phyloP scores from a whole-genome alignment of 345 rosid genomes.

The Linum trigynum region DNA sequence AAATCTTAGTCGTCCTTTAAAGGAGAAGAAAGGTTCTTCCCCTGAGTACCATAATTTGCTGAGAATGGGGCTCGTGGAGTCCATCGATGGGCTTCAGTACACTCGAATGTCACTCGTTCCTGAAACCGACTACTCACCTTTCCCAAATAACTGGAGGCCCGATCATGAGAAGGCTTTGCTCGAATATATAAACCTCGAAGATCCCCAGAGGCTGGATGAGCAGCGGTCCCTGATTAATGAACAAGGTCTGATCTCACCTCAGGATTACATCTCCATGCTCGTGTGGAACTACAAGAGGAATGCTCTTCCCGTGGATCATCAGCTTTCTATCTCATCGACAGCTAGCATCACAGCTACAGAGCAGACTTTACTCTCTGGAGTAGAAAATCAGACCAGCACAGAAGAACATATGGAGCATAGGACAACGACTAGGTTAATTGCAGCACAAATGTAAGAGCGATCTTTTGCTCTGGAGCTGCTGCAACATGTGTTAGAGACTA shows the following conservation, averaged over 20 bases:
- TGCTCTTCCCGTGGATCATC: constrained; percentile 47
- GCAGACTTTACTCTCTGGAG: background rate
- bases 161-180: constrained; percentile 75
- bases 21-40: constrained; percentile 86
- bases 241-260: constrained; percentile 84
- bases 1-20: constrained; percentile 68
- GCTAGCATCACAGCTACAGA: constrained; percentile 20
- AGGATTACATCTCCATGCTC: constrained; percentile 81
- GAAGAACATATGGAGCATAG: no score
- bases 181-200: constrained; percentile 70
- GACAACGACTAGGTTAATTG: no score
- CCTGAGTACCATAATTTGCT: constrained; percentile 75
- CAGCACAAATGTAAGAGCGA: no score
- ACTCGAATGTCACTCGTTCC: constrained; percentile 96
- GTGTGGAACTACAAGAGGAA: constrained; percentile 98
- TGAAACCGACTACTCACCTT: constrained; percentile 79
- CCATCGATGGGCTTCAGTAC: constrained; percentile 82
- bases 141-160: constrained; percentile 81
- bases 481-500: no score
- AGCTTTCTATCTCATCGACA: constrained; percentile 40
- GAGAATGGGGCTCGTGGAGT: constrained; percentile 87
- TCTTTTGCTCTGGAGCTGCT: no score
- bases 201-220: constrained; percentile 68
- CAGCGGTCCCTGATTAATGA: constrained; percentile 52
- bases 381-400: no score